Base-by-base conservation (phyloP, 2,329 filamentous ascomycete genomes). In the Xylariomycetidae sp. region DNA sequence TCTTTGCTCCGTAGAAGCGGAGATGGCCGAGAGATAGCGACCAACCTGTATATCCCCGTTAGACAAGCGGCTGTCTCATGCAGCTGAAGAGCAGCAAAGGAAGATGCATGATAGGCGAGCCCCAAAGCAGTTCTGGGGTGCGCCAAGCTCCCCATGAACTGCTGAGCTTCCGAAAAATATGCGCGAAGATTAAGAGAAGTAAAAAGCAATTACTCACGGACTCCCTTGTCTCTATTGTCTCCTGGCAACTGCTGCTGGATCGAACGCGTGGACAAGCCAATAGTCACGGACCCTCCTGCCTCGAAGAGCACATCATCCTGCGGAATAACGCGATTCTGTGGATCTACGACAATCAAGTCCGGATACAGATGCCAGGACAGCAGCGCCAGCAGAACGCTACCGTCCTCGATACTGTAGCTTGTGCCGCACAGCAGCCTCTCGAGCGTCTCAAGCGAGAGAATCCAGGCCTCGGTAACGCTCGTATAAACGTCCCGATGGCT, bases 401-500 rank as follows among this genome's bases (percentile, higher is more conserved):
- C 36, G 13, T 38, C 36, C 9, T 23, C n/a, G 14, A 38, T 16
- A 13, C 31, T 27, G 14, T 27, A 31, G 19, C 31, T 34, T 20
- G 23, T 25, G 4, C 36, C 36, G n/a, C 27, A 20, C 10, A 38
- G 22, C 8, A 38, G 13, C 14, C 31, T 38, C 22, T 38, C 36
- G 4, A 38, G 25, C 4, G 31, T 38, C 16, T 34, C 22, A 11
- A 38, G 27, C n/a, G 36, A 23, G n/a, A 27, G n/a, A 13, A 16
- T 34, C 36, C 36, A 38, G 6, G 36, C 31, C n/a, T 34, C 31
- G 9, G 18, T 38, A 27, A 38, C 28, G 20, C 31, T 34, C n/a
- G 27, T 34, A 26, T 34, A 38, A 3, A 38, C 27, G 13, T 37
- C 35, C 25, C 27, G 25, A n/a, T 20, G 14, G 8, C 26, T 27